Percentiles rank a stretch among this genome's conserved stretches.
Conservation (phyloP, 148 eudicot genomes). For the Chenopodium berlandieri region DNA sequence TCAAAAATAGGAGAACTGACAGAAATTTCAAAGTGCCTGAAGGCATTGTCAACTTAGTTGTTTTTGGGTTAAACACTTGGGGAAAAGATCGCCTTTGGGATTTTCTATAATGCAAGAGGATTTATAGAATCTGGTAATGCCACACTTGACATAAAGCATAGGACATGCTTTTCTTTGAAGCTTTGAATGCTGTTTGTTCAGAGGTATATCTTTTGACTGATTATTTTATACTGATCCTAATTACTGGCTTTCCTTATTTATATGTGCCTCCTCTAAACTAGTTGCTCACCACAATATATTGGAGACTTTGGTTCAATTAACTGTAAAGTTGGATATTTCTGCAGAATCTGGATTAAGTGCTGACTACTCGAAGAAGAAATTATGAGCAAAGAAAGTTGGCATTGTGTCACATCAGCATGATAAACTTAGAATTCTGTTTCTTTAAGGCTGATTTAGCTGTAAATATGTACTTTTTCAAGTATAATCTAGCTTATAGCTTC, state of each 20-base stretch:
- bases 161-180: slow-evolving; percentile 28
- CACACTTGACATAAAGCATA: slow-evolving; percentile 26
- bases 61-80: slow-evolving; percentile 2
- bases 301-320: slow-evolving; percentile 10
- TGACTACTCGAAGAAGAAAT: slow-evolving; percentile 15
- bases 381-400: slow-evolving; percentile 23
- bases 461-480: slow-evolving; percentile 14
- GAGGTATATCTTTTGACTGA: slow-evolving; percentile 2
- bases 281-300: neutral
- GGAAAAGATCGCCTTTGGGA: slow-evolving; percentile 18
- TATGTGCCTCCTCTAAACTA: neutral
- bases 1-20: slow-evolving; percentile 18
- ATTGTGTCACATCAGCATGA: slow-evolving; percentile 21
- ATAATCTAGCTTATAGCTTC: slow-evolving; percentile 24
- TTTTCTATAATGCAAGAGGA: slow-evolving; percentile 3
- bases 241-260: slow-evolving; percentile 8
- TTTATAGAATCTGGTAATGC: slow-evolving; percentile 20
- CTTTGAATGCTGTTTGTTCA: slow-evolving; percentile 1
- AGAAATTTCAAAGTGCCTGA: slow-evolving; percentile 12
- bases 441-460: slow-evolving; percentile 16
- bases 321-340: slow-evolving; percentile 6
- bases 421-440: slow-evolving; percentile 21
- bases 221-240: slow-evolving; percentile 1
- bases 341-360: slow-evolving; percentile 13
- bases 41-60: slow-evolving; percentile 14